Evolutionary conservation across 768 basidiomycete species (phyloP), one percentile per base, ranked within the genome.

Genomic region (Hygrophorus pudorinus): DNA sequence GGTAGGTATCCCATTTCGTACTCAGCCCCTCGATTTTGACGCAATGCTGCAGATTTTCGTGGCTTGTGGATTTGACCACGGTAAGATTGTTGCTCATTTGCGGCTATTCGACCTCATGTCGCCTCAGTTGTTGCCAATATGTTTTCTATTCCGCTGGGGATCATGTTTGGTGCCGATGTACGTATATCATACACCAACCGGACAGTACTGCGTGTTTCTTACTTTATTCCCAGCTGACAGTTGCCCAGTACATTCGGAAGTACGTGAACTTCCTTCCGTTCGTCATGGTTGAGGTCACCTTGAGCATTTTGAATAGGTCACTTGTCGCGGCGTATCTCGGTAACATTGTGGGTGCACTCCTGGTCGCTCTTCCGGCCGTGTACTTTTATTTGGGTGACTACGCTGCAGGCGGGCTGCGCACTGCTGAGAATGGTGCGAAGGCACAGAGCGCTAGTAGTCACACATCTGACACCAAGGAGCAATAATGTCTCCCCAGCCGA

Each of bases 21-120:
- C 8, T 41, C 32, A 16, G 4, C 28, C 11, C 30, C 8, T 41
- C 1, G 38, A 79, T 72, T 67, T 85, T 31, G 62, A 78, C 46
- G 74, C 76, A 0, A 67, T 74, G 38, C 85, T 82, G 83, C 43
- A 81, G 79, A 65, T 80, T 17, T 85, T 85, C 55, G 82, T 85
- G 5, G 70, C 84, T 0, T 79, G 78, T 49, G 73, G 73, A 10
- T 83, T 70, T 50, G 83, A 85, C 52, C 83, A 85, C 65, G 79
- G 82, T 76, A 56, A 45, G 67, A 49, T 44, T 1, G 2, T 27
- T 40, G 11, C 13, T 35, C 37, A 29, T 5, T 10, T 17, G 5
- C 4, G 6, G n/a, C 7, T 39, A 28, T 48, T 35, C 29, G 30
- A 48, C 32, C 5, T 27, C 43, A 39, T 13, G 27, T 41, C 24